phyloP scores from a whole-genome alignment of 306 rosid species.

The Lathyrus sativus region DNA sequence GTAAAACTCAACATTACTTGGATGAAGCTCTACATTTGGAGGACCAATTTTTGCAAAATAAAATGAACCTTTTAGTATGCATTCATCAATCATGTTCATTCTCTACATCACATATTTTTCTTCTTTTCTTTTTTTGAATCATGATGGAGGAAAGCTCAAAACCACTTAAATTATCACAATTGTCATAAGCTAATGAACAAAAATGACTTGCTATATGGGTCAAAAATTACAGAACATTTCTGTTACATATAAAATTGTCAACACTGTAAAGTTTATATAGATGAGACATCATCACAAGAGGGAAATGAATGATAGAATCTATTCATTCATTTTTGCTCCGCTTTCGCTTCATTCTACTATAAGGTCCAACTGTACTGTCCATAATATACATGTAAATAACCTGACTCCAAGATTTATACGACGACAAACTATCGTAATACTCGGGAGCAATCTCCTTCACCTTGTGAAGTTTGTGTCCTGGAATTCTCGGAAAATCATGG shows the following conservation, averaged over 20 bases:
- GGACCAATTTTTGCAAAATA: too few species aligned
- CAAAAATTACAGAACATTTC: slow-evolving; percentile 40
- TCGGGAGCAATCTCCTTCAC: slow-evolving; percentile 89
- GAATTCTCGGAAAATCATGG: slow-evolving; percentile 92
- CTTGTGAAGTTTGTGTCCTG: slow-evolving; percentile 83
- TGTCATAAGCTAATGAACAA: slow-evolving; percentile 36
- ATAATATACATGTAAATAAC: slow-evolving; percentile 79
- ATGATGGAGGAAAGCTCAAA: not conserved
- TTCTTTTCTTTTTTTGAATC: too few species aligned
- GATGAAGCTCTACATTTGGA: too few species aligned
- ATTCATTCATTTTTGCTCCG: slow-evolving; percentile 58
- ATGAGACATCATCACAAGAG: slow-evolving; percentile 25
- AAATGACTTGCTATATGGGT: slow-evolving; percentile 28
- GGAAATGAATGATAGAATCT: slow-evolving; percentile 19
- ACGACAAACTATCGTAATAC: slow-evolving; percentile 61
- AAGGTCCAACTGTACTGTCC: slow-evolving; percentile 87
- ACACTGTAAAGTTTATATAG: slow-evolving; percentile 9
- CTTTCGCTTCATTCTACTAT: slow-evolving; percentile 87
- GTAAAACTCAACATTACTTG: too few species aligned
- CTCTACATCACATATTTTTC: too few species aligned
- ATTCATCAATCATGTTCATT: not conserved
- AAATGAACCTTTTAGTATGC: too few species aligned
- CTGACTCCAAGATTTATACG: slow-evolving; percentile 78
- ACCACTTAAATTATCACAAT: not conserved
- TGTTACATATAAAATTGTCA: slow-evolving; percentile 31